A percentile compares a stretch with the other conserved stretches of the same genome.
Conservation (phyloP, 2,329 filamentous ascomycete species). For the Aureobasidium vineae region DNA sequence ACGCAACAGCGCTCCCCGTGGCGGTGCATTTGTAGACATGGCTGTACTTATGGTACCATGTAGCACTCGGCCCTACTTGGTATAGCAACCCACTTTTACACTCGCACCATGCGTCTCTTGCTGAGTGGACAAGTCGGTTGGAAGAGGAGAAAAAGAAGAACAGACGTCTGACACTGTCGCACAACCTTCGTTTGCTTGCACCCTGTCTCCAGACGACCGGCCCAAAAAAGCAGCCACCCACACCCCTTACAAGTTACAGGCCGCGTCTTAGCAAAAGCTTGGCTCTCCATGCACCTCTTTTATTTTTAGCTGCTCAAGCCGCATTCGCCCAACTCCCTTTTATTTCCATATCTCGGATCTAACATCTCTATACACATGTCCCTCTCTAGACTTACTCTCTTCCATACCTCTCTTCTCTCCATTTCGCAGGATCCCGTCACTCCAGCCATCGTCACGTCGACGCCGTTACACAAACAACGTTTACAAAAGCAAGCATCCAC, state of each 20-base stretch:
- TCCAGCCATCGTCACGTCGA: not conserved
- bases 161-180: not conserved
- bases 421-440: not conserved
- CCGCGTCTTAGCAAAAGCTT: not conserved
- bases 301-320: constrained; percentile 14
- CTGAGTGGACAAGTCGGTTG: not conserved
- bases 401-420: not conserved
- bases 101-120: not conserved
- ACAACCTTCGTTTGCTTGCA: constrained; percentile 6
- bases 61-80: constrained; percentile 1
- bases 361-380: too few relatives aligned
- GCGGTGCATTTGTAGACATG: constrained; percentile 6
- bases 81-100: not conserved
- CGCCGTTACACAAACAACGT: constrained; percentile 2
- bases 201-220: not conserved
- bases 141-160: not conserved
- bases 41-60: not conserved
- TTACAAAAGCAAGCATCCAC: constrained; percentile 20
- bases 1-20: constrained; percentile 24
- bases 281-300: constrained; percentile 1
- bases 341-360: too few relatives aligned
- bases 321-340: not conserved
- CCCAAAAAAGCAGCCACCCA: constrained; percentile 14
- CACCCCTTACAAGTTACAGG: not conserved
- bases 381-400: too few relatives aligned